Conservation (phyloP, 208 protist genomes). For the Acanthamoeba sp. region DNA sequence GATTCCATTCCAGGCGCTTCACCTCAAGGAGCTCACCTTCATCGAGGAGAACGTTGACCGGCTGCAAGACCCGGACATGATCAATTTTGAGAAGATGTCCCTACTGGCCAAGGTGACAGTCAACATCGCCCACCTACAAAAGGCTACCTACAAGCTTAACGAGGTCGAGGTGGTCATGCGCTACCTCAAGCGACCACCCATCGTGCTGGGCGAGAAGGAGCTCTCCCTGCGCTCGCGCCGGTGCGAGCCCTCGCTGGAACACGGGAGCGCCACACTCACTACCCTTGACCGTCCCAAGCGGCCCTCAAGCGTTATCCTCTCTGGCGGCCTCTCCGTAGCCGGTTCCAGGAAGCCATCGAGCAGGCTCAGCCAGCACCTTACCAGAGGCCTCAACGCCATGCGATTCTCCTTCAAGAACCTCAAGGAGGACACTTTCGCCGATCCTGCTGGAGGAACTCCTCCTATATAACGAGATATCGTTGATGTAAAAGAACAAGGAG, state of each 20-base stretch:
- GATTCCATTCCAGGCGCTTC: slow-evolving; percentile 56
- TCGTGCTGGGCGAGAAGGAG: slow-evolving; percentile 69
- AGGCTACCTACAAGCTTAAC: background rate
- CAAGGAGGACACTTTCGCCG: background rate
- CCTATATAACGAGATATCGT: no score
- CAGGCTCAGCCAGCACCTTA: background rate
- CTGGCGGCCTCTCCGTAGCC: no score
- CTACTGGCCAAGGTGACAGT: slow-evolving; percentile 56
- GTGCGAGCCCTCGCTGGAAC: slow-evolving; percentile 53
- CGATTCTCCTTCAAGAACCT: background rate
- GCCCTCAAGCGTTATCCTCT: no score
- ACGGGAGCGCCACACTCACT: background rate
- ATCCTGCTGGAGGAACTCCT: background rate
- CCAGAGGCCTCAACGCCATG: background rate
- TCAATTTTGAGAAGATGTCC: slow-evolving; percentile 71
- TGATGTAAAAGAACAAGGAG: background rate
- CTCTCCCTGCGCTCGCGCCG: background rate
- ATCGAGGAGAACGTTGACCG: slow-evolving; percentile 67
- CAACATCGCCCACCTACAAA: background rate
- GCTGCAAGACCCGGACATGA: background rate
- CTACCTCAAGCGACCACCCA: slow-evolving; percentile 37
- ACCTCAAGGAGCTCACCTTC: slow-evolving; percentile 72
- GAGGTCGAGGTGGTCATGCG: slow-evolving; percentile 21
- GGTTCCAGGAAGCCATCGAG: no score
- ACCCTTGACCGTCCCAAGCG: no score